Conservation (phyloP, 2,329 filamentous ascomycete species). For the Fusarium gaditjirri region DNA sequence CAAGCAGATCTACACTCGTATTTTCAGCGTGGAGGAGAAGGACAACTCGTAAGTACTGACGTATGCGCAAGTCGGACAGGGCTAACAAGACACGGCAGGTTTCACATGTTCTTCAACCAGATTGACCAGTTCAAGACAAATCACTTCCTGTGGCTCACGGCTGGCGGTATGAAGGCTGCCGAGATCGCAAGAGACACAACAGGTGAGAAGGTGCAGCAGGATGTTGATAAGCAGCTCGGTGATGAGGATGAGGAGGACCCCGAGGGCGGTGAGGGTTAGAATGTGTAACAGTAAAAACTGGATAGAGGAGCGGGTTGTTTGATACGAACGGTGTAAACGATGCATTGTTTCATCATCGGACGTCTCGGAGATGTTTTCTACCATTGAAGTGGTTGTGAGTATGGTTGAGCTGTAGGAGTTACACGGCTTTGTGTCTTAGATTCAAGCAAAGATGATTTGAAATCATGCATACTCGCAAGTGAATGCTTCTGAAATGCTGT, state of each 20-base stretch:
- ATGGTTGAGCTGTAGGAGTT: conserved; percentile 1
- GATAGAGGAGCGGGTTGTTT: conserved; percentile 8
- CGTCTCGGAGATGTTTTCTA: not conserved
- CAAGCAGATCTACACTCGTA: conserved; percentile 88
- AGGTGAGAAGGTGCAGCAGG: conserved; percentile 54
- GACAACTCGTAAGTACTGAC: conserved; percentile 78
- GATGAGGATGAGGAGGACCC: conserved; percentile 65
- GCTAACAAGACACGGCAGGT: conserved; percentile 58
- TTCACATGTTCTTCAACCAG: conserved; percentile 82
- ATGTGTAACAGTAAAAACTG: conserved; percentile 5
- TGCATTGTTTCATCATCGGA: conserved; percentile 15
- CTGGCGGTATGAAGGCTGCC: conserved; percentile 72
- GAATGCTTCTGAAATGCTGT: not conserved
- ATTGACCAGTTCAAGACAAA: conserved; percentile 78
- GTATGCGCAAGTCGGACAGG: not conserved
- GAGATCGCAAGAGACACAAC: conserved; percentile 50
- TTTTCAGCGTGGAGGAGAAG: conserved; percentile 89
- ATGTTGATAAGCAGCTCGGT: conserved; percentile 59
- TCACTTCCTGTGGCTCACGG: conserved; percentile 80
- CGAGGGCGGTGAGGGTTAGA: conserved; percentile 58
- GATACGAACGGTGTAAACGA: not conserved
- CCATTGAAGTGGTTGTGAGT: not conserved
- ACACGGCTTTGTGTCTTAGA: not conserved
- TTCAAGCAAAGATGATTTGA: not conserved
- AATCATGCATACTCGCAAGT: not conserved